Conservation (phyloP, 768 basidiomycete genomes). For the Phlebiopsis gigantea region DNA sequence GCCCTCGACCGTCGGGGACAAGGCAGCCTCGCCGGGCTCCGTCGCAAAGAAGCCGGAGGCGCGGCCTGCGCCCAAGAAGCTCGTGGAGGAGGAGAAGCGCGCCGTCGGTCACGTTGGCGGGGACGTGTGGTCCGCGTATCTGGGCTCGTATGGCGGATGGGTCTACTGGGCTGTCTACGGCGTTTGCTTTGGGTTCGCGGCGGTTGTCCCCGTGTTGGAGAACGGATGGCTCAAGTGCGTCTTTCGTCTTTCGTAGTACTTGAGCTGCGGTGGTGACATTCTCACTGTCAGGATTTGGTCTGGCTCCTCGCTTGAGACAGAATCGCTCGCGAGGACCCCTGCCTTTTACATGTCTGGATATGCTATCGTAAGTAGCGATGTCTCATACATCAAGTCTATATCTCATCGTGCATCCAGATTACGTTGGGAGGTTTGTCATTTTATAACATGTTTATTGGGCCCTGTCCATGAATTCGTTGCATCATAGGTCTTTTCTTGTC, state of each 20-base stretch:
- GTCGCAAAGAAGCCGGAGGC: conserved; percentile 26
- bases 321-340: conserved; percentile 20
- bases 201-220: conserved; percentile 39
- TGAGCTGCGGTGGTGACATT: background rate
- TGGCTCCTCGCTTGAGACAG: conserved; percentile 22
- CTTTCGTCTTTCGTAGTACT: background rate
- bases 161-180: conserved; percentile 36
- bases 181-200: conserved; percentile 31
- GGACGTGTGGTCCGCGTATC: conserved; percentile 41
- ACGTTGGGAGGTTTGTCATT: background rate
- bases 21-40: conserved; percentile 35
- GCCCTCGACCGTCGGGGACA: conserved; percentile 21
- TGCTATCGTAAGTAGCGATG: conserved; percentile 41
- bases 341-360: conserved; percentile 68
- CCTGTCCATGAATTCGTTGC: too few relatives aligned
- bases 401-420: background rate
- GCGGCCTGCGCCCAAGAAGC: conserved; percentile 67
- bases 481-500: conserved; percentile 45
- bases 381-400: background rate
- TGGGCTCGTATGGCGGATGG: conserved; percentile 33
- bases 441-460: conserved; percentile 12
- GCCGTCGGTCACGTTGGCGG: conserved; percentile 42
- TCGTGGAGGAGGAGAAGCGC: conserved; percentile 64
- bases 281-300: conserved; percentile 33
- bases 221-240: conserved; percentile 41